Conservation (phyloP, 1,139 yeast genomes). For the Yamadazyma diospyri region DNA sequence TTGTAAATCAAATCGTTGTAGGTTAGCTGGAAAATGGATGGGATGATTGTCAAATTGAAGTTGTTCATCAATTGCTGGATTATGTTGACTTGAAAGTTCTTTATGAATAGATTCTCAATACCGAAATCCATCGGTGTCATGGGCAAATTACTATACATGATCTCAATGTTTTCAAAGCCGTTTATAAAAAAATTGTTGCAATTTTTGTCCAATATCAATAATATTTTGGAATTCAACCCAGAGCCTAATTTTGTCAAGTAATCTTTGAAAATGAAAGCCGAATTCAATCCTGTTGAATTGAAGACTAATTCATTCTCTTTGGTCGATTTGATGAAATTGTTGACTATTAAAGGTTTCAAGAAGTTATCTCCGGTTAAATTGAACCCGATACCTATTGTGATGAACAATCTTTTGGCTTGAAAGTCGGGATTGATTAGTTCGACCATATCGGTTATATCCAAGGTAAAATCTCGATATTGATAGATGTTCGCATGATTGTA, state of each 20-base stretch:
- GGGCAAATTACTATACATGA: slow-evolving; percentile 9
- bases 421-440: slow-evolving; percentile 7
- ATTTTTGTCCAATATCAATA: slow-evolving; percentile 8
- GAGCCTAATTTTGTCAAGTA: slow-evolving; percentile 7
- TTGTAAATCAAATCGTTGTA: slow-evolving; percentile 7
- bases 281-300: slow-evolving; percentile 11
- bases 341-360: slow-evolving; percentile 17
- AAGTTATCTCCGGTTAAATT: slow-evolving; percentile 18
- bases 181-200: slow-evolving; percentile 8
- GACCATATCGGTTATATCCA: slow-evolving; percentile 16
- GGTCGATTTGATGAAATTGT: slow-evolving; percentile 8
- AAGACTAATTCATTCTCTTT: background rate
- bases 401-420: slow-evolving; percentile 2
- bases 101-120: slow-evolving; percentile 7
- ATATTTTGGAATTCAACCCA: slow-evolving; percentile 3
- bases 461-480: slow-evolving; percentile 18
- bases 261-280: slow-evolving; percentile 8
- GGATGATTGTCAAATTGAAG: slow-evolving; percentile 4
- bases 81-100: slow-evolving; percentile 8
- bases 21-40: slow-evolving; percentile 7
- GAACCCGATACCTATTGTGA: slow-evolving; percentile 18
- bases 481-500: slow-evolving; percentile 16
- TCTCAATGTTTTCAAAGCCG: slow-evolving; percentile 7
- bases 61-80: slow-evolving; percentile 6
- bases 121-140: slow-evolving; percentile 12